A percentile compares a stretch with the other conserved stretches of the same genome.
phyloP scores from a whole-genome alignment of 345 rosid genomes.

The Arabidopsis arenosa region DNA sequence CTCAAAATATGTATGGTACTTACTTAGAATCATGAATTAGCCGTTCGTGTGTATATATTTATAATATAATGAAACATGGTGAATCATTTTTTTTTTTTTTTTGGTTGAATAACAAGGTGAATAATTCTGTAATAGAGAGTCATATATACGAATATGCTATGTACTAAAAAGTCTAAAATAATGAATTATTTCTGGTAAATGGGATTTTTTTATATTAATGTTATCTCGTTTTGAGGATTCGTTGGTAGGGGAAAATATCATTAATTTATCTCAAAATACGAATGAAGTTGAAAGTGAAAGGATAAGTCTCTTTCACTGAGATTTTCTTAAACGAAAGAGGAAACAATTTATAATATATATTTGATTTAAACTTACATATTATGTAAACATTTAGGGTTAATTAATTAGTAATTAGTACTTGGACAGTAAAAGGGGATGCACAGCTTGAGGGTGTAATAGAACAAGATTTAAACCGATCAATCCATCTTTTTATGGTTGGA shows the following conservation, averaged over 20 bases:
- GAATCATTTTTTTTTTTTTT: slow-evolving; percentile 6
- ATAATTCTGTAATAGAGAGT: slow-evolving; percentile 21
- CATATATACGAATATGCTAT: slow-evolving; percentile 22
- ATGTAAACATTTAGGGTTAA: slow-evolving; percentile 1
- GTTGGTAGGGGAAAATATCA: slow-evolving; percentile 4
- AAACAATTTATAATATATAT: slow-evolving; percentile 6
- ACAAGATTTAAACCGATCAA: background rate
- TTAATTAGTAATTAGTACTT: background rate
- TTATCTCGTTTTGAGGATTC: slow-evolving; percentile 40
- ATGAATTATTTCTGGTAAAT: slow-evolving; percentile 5
- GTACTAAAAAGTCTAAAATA: slow-evolving; percentile 19
- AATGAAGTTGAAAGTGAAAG: slow-evolving; percentile 37
- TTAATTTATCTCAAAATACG: slow-evolving; percentile 26
- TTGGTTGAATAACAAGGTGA: background rate
- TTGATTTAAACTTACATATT: slow-evolving; percentile 26
- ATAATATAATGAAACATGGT: slow-evolving; percentile 6
- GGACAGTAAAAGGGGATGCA: slow-evolving; percentile 19
- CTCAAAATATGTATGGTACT: background rate
- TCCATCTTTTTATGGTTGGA: background rate
- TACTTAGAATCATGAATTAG: slow-evolving; percentile 22
- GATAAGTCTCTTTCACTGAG: slow-evolving; percentile 38
- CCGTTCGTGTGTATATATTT: slow-evolving; percentile 14
- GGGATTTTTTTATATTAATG: background rate
- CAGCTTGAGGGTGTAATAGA: background rate
- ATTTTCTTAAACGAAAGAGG: slow-evolving; percentile 32